Conservation (phyloP, 176 grass and related monocot species). For the Dendrocalamus sinicus region DNA sequence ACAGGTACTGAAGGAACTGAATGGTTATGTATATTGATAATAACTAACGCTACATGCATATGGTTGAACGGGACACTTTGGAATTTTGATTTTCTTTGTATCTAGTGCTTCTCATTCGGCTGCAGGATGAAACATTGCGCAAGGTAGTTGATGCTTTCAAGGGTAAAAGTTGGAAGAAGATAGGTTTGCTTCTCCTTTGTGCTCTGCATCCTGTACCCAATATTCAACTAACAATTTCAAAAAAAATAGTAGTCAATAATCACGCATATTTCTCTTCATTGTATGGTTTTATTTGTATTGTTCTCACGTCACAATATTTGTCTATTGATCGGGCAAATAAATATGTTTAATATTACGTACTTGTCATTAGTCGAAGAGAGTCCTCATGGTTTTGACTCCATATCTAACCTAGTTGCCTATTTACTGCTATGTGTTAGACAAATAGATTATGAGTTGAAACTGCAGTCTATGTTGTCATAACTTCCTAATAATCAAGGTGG, state of each 20-base stretch:
- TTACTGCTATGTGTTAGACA: neutral
- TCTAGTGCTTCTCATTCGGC: conserved; percentile 8
- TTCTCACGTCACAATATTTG: neutral
- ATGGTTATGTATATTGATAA: too few species aligned
- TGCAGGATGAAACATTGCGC: conserved; percentile 80
- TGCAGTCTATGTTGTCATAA: neutral
- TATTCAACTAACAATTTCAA: conserved; percentile 24
- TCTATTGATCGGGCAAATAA: conserved; percentile 8
- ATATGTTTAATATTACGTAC: neutral
- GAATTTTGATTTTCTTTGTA: neutral
- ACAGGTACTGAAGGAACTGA: too few species aligned
- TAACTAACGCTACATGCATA: too few species aligned
- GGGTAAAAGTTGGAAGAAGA: conserved; percentile 95
- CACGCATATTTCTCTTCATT: conserved; percentile 5
- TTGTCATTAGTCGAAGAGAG: neutral
- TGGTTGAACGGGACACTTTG: too few species aligned
- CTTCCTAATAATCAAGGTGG: neutral
- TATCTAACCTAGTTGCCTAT: neutral
- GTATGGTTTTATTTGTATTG: neutral
- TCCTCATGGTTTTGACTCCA: conserved; percentile 4
- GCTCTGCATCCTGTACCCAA: conserved; percentile 17
- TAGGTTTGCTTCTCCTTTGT: conserved; percentile 62
- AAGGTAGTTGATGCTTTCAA: conserved; percentile 72
- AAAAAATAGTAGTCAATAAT: too few species aligned
- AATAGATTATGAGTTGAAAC: neutral